Evolutionary conservation across 2,329 filamentous ascomycete genomes (phyloP).

Genomic region (Talaromyces sp.): DNA sequence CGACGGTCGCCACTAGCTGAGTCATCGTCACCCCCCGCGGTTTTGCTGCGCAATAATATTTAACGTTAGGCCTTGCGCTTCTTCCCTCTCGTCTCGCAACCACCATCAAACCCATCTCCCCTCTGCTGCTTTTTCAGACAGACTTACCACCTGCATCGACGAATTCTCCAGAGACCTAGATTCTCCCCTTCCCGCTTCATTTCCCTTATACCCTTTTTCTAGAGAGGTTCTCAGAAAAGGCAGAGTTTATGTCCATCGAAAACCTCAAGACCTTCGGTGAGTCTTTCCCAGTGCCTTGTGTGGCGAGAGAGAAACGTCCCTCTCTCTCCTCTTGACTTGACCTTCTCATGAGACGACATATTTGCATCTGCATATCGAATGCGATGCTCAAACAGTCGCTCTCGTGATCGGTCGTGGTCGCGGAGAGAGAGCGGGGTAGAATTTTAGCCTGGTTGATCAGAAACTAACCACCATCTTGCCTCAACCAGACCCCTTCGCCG

Average conservation of each 20-base stretch:
- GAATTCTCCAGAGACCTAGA: conserved; percentile 27
- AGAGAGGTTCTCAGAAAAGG: conserved; percentile 55
- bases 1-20: conserved; percentile 14
- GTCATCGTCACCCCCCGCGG: conserved; percentile 12
- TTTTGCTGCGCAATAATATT: not conserved
- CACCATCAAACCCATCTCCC: not conserved
- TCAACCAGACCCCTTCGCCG: conserved; percentile 94
- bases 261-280: conserved; percentile 94
- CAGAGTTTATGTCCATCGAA: conserved; percentile 98
- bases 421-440: conserved; percentile 35
- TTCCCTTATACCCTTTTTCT: conserved; percentile 32
- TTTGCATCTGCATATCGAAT: not conserved
- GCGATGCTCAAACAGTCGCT: not conserved
- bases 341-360: not conserved
- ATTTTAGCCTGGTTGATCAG: conserved; percentile 22
- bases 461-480: conserved; percentile 28
- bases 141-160: conserved; percentile 10
- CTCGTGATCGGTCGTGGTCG: conserved; percentile 6
- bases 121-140: conserved; percentile 16
- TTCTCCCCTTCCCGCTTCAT: conserved; percentile 23
- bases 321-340: conserved; percentile 10
- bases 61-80: not conserved
- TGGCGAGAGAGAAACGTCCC: not conserved
- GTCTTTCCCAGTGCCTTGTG: conserved; percentile 33
- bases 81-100: not conserved